A percentile compares a stretch with the other conserved stretches of the same genome.
Evolutionary conservation across 352 stramenopile genomes (phyloP).

Genomic region (Plasmopara muralis): DNA sequence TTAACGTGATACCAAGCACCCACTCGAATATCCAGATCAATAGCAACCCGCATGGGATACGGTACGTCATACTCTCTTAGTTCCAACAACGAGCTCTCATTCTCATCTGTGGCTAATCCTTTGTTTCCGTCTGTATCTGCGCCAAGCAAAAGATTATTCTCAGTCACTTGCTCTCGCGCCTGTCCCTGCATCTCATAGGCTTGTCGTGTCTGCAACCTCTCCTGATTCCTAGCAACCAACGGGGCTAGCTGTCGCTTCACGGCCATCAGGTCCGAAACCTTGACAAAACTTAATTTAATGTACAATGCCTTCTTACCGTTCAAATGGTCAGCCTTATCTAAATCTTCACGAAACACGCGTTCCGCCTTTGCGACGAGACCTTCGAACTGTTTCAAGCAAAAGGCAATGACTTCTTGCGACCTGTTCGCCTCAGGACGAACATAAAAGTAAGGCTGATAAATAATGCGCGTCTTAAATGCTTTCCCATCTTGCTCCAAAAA

Average conservation of each 20-base stretch:
- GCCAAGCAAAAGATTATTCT: constrained; percentile 39
- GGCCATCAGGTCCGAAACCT: constrained; percentile 55
- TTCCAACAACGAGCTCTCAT: constrained; percentile 78
- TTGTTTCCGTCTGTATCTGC: constrained; percentile 13
- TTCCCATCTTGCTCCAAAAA: constrained; percentile 91
- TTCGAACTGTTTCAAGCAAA: constrained; percentile 83
- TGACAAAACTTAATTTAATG: constrained; percentile 89
- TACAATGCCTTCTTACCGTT: constrained; percentile 81
- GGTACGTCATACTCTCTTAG: constrained; percentile 98
- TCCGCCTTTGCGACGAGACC: constrained; percentile 70
- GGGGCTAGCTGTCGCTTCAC: constrained; percentile 62
- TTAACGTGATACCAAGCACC: constrained; percentile 96
- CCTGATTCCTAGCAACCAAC: constrained; percentile 59
- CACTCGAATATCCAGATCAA: constrained; percentile 94
- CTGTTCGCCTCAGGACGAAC: constrained; percentile 62
- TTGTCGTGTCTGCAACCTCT: constrained; percentile 47
- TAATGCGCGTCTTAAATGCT: constrained; percentile 94
- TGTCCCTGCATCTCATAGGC: constrained; percentile 66
- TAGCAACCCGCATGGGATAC: constrained; percentile 94
- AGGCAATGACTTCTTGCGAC: constrained; percentile 67
- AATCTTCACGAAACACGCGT: constrained; percentile 82
- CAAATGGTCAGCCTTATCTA: constrained; percentile 88
- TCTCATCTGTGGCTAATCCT: constrained; percentile 40
- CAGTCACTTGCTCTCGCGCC: constrained; percentile 26
- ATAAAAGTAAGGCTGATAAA: constrained; percentile 98